Base-by-base conservation (phyloP, 306 rosid species). In the Begonia masoniana region DNA sequence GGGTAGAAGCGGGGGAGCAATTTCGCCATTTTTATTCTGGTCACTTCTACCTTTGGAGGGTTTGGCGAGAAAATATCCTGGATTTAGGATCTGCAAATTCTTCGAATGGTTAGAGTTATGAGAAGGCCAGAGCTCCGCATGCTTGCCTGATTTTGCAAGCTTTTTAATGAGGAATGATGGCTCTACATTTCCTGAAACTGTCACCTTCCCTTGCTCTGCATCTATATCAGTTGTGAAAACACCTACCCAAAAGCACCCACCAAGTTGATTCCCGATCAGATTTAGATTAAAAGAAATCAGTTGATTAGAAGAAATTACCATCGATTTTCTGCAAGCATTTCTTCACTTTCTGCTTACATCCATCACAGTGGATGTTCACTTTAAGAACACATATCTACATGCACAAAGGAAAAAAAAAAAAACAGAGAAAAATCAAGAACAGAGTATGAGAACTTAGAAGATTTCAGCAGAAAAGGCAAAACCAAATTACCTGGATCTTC, bases 301-400 rank as follows among this genome's bases (percentile, higher is more conserved):
- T 3, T 12, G 49, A 15, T 12, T 11, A 47, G 13, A 12, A 9
- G 14, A 17, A 26, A 15, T 15, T 75, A 86, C 99, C 99, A 39
- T 91, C 99, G 49, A 91, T 91, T 74, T 77, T 81, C 74, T 86
- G 88, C 65, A 91, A 39, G 77, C 76, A 83, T 81, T 86, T 91
- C 94, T 81, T 91, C 55, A 91, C 99, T 68, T 91, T 86, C 2
- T 81, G 88, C 64, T 83, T 91, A 61, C 99, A 91, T 13, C 99
- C 99, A 50, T 86, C 96, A 59, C 99, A 91, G 79, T 91, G 99
- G 12, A 91, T 85, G 72, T 91, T 91, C n/a, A n/a, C n/a, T n/a
- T n/a, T n/a, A n/a, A n/a, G n/a, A n/a, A n/a, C n/a, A n/a, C n/a
- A n/a, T n/a, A n/a, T n/a, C n/a, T n/a, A n/a, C n/a, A n/a, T n/a